A percentile compares a stretch with the other conserved stretches of the same genome.
phyloP scores from a whole-genome alignment of 2,329 filamentous ascomycete species.

The Trichothecium sympodiale region DNA sequence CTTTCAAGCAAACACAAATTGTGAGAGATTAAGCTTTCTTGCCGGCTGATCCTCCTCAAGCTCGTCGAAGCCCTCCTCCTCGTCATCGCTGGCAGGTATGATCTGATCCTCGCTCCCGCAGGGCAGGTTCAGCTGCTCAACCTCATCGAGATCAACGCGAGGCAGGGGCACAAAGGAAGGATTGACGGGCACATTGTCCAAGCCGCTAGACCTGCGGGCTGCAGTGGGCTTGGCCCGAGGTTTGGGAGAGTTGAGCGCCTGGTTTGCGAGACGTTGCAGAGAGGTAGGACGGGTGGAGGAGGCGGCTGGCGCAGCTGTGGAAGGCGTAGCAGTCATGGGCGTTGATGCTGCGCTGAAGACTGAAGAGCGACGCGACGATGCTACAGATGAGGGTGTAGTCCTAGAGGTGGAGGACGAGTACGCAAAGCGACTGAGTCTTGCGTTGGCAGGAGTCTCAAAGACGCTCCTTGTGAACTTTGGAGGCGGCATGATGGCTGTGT shows the following conservation, averaged over 20 bases:
- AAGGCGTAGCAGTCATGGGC: constrained; percentile 29
- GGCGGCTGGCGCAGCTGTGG: constrained; percentile 22
- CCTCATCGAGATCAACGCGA: constrained; percentile 39
- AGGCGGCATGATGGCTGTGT: constrained; percentile 14
- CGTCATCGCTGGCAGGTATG: constrained; percentile 40
- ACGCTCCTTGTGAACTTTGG: constrained; percentile 11
- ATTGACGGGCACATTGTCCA: constrained; percentile 31
- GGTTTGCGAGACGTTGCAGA: constrained; percentile 40
- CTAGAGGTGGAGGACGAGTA: constrained; percentile 14
- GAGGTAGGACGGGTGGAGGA: constrained; percentile 32
- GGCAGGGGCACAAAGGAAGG: constrained; percentile 44
- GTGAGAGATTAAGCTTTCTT: constrained; percentile 34
- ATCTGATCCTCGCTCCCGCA: constrained; percentile 48
- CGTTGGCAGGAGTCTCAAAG: constrained; percentile 10
- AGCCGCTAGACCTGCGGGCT: constrained; percentile 4
- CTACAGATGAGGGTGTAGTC: constrained; percentile 14
- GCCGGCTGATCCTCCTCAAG: constrained; percentile 13
- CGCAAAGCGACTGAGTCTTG: constrained; percentile 21
- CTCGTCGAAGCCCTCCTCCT: constrained; percentile 23
- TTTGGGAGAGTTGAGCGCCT: constrained; percentile 26
- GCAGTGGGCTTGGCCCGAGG: constrained; percentile 10
- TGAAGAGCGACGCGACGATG: constrained; percentile 21
- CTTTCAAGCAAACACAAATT: constrained; percentile 29
- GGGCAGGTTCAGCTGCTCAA: constrained; percentile 36
- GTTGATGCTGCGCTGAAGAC: constrained; percentile 24